phyloP scores from a whole-genome alignment of 2,329 filamentous ascomycete species.

The Mollisia scopiformis region DNA sequence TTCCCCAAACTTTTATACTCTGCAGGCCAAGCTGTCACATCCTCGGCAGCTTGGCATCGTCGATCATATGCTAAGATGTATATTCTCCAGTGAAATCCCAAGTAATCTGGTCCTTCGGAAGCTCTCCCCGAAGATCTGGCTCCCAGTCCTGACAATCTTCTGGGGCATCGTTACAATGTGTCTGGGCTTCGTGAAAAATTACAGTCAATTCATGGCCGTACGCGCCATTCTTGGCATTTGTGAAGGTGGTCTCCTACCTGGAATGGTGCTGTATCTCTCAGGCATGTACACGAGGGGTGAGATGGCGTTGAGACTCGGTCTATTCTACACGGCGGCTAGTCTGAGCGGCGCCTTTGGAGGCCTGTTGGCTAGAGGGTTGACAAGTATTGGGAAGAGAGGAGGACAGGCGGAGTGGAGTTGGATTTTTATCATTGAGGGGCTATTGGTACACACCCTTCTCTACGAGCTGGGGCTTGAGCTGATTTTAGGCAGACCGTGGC shows the following conservation, averaged over 20 bases:
- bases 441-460: constrained; percentile 44
- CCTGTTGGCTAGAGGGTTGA: constrained; percentile 62
- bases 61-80: background rate
- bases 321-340: constrained; percentile 70
- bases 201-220: constrained; percentile 60
- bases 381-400: constrained; percentile 58
- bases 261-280: constrained; percentile 70
- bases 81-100: constrained; percentile 48
- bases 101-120: constrained; percentile 60
- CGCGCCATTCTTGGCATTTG: constrained; percentile 63
- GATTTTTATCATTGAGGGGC: constrained; percentile 56
- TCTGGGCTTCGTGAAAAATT: constrained; percentile 45
- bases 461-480: background rate
- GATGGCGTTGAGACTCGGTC: constrained; percentile 59
- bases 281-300: constrained; percentile 57
- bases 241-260: constrained; percentile 68
- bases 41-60: background rate
- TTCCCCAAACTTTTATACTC: background rate
- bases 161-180: constrained; percentile 74
- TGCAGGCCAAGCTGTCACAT: background rate
- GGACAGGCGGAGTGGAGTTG: constrained; percentile 51
- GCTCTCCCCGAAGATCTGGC: constrained; percentile 58
- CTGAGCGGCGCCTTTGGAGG: constrained; percentile 60
- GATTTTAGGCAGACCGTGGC: constrained; percentile 50
- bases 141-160: constrained; percentile 63